Base-by-base conservation (phyloP, 148 eudicot genomes). In the Cornus kousa region DNA sequence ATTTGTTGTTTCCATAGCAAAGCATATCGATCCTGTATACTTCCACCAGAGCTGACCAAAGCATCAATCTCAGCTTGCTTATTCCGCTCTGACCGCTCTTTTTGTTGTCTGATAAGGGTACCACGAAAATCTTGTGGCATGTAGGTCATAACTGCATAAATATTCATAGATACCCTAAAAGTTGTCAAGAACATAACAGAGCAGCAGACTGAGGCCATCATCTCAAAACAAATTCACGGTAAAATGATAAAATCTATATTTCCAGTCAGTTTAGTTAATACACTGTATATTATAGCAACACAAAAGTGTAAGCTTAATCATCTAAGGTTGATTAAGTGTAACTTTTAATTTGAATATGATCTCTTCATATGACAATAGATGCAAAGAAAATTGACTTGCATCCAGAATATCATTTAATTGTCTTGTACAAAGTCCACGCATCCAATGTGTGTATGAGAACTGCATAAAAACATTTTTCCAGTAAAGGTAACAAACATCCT, bases 41-140 rank as follows among this genome's bases (percentile, higher is more conserved):
- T 92, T 76, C 94, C 92, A 74, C 99, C 98, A 82, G 98, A 87
- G 72, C 83, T 87, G 46, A 91, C 81, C 79, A 93, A 86, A 79
- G 95, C 90, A 82, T 96, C 99, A 87, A 96, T 79, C 85, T 85
- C 92, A 70, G 97, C 99, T 83, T 91, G 97, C 79, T 91, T 96
- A 83, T 88, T 92, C 80, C 92, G 87, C 89, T 96, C 99, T 9
- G 99, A 96, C 16, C 99, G 95, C 87, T 94, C 99, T 81, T 88
- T 89, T 83, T 96, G 99, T 74, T 92, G 98, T 83, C 98, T 89
- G 74, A 96, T 96, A 71, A 96, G 79, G 48, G 95, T 85, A 66
- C 98, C 99, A 60, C 99, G 90, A 76, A 96, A 96, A 83, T 96
- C 99, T 89, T 90, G 97, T 80, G 99, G 98, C 99, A 96, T 89